Conservation (phyloP, 441 rosid species). For the Euphorbia celastroides region DNA sequence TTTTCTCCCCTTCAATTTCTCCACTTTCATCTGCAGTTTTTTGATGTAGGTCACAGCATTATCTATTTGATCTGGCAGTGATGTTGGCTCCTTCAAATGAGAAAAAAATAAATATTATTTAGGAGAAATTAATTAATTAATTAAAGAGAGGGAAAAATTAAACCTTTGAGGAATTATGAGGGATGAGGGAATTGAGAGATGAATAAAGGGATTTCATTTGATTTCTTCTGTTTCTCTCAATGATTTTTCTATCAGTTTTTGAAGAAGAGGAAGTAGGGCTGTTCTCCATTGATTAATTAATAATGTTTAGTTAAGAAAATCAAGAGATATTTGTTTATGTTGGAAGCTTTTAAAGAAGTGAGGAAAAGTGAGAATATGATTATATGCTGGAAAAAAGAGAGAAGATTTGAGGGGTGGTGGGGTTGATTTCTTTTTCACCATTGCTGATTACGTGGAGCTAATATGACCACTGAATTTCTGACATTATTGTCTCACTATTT, state of each 20-base stretch:
- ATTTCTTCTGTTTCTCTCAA: constrained; percentile 70
- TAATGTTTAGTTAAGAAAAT: no score
- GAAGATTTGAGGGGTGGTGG: no score
- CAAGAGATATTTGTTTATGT: background rate
- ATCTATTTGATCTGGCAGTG: constrained; percentile 65
- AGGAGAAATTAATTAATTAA: background rate
- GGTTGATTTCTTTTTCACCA: no score
- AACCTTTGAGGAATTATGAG: constrained; percentile 49
- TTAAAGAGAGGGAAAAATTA: constrained; percentile 7
- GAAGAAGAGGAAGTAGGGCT: constrained; percentile 36
- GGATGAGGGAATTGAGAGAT: constrained; percentile 64
- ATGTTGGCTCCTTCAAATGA: constrained; percentile 33
- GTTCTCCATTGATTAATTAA: constrained; percentile 29
- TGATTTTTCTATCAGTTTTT: constrained; percentile 53
- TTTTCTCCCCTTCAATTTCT: constrained; percentile 53
- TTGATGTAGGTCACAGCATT: constrained; percentile 73
- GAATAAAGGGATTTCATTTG: constrained; percentile 69
- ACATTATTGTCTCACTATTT: no score
- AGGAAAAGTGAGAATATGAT: no score
- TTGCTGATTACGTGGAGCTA: no score
- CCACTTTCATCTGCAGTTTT: constrained; percentile 53
- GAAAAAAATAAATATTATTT: background rate
- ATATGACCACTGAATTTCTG: no score
- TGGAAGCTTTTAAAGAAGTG: constrained; percentile 6
- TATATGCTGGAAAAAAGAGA: no score